These are phyloP conservation scores for Penicillium sp. DNA, from an alignment of 2,329 filamentous ascomycete genomes.

Conservation along the genomic window DNA sequence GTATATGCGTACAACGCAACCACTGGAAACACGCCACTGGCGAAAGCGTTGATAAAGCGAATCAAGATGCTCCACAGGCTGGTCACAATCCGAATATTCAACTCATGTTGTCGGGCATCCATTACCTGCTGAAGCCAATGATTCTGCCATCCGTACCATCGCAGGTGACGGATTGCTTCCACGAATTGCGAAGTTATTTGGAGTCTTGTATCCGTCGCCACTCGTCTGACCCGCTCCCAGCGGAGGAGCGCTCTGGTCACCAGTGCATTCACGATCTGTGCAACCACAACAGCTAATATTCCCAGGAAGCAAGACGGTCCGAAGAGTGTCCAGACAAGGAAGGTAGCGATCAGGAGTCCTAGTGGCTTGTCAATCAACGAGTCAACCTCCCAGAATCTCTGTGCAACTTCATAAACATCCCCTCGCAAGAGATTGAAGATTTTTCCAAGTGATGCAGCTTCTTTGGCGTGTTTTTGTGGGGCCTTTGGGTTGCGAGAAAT, in stretches of 20 bases:
- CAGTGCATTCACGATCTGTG: constrained; percentile 67
- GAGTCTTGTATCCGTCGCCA: constrained; percentile 72
- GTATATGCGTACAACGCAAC: constrained; percentile 81
- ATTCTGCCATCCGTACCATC: constrained; percentile 80
- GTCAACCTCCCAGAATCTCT: constrained; percentile 80
- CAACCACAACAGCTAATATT: constrained; percentile 64
- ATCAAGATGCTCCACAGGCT: constrained; percentile 64
- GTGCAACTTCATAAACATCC: constrained; percentile 41
- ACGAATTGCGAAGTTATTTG: constrained; percentile 83
- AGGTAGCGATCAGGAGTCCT: constrained; percentile 69
- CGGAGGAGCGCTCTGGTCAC: constrained; percentile 65
- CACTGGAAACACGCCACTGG: constrained; percentile 73
- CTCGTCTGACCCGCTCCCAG: constrained; percentile 68
- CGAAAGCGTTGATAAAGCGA: constrained; percentile 66
- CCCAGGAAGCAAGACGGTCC: constrained; percentile 77
- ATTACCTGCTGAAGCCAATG: constrained; percentile 70
- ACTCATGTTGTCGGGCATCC: constrained; percentile 64
- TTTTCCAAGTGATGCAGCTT: constrained; percentile 79
- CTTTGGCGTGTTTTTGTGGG: constrained; percentile 39
- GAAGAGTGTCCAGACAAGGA: constrained; percentile 73
- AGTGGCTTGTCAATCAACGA: constrained; percentile 73
- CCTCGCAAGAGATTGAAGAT: constrained; percentile 82
- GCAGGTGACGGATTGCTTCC: constrained; percentile 75
- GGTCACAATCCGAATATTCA: constrained; percentile 63
- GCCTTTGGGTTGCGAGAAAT: constrained; percentile 22